Conservation (phyloP, 352 stramenopile species). For the Hyaloperonospora arabidopsidis region DNA sequence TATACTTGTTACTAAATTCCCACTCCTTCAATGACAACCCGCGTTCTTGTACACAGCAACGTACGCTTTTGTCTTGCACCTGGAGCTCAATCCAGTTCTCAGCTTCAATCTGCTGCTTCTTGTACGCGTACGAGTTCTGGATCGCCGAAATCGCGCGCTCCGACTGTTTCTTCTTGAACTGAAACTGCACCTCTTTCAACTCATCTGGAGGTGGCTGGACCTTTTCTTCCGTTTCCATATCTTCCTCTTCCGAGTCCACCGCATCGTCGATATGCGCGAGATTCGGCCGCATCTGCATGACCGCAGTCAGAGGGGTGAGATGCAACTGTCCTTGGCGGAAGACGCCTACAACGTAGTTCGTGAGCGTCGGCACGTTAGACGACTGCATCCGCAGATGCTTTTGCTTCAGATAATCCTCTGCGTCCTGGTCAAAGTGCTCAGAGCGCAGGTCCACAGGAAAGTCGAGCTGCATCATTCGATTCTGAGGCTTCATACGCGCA, state of each 20-base stretch:
- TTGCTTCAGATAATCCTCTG: constrained; percentile 76
- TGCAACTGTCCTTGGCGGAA: constrained; percentile 78
- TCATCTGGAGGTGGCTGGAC: constrained; percentile 39
- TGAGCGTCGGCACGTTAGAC: constrained; percentile 48
- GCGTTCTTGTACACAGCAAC: constrained; percentile 5
- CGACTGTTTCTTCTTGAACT: constrained; percentile 85
- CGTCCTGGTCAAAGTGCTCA: constrained; percentile 68
- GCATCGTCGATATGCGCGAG: constrained; percentile 73
- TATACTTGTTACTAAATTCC: not conserved
- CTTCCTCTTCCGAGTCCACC: constrained; percentile 58
- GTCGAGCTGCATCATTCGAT: constrained; percentile 73
- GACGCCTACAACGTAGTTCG: constrained; percentile 72
- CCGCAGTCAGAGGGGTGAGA: constrained; percentile 51
- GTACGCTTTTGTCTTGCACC: constrained; percentile 61
- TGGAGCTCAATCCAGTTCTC: constrained; percentile 72
- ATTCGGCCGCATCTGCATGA: constrained; percentile 81
- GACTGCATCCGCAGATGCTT: constrained; percentile 62
- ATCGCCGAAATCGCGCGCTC: constrained; percentile 68
- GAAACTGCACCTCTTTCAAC: constrained; percentile 78
- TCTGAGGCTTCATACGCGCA: constrained; percentile 63
- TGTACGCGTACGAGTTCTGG: constrained; percentile 80
- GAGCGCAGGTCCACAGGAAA: constrained; percentile 65
- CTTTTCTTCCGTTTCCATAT: constrained; percentile 50
- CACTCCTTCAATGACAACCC: constrained; percentile 4
- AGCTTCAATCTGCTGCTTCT: constrained; percentile 73